Conservation (phyloP, 441 rosid species). For the Arabidopsis hybrid region DNA sequence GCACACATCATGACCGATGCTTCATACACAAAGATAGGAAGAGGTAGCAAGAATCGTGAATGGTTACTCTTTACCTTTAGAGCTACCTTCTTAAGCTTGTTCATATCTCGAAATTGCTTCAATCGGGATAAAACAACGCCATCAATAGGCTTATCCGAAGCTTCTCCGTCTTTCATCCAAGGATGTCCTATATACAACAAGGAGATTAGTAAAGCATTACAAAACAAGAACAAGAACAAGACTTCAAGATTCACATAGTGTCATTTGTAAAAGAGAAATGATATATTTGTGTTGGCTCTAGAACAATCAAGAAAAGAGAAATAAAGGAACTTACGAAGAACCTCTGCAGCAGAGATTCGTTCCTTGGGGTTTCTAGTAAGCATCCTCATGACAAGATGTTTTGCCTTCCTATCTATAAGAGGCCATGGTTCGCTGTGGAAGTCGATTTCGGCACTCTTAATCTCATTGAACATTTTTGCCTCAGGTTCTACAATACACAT, state of each 20-base stretch:
- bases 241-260: background rate
- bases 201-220: constrained; percentile 15
- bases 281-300: background rate
- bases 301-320: background rate
- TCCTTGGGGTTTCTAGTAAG: constrained; percentile 70
- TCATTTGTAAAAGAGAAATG: background rate
- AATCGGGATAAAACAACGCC: constrained; percentile 83
- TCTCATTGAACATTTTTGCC: constrained; percentile 73
- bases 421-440: constrained; percentile 87
- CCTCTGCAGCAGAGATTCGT: constrained; percentile 78
- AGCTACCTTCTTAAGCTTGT: constrained; percentile 88
- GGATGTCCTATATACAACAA: constrained; percentile 66
- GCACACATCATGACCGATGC: background rate
- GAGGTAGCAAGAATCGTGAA: background rate
- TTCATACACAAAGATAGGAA: background rate
- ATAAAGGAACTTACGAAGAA: constrained; percentile 65
- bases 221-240: background rate
- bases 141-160: constrained; percentile 83
- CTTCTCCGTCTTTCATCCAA: constrained; percentile 83
- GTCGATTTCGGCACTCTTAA: constrained; percentile 71
- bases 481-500: constrained; percentile 65
- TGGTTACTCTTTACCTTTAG: constrained; percentile 57
- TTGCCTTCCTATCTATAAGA: constrained; percentile 72
- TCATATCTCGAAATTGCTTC: constrained; percentile 96
- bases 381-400: constrained; percentile 85